A percentile compares a stretch with the other conserved stretches of the same genome.
phyloP scores from a whole-genome alignment of 306 rosid genomes.

The Inga leiocalycina region DNA sequence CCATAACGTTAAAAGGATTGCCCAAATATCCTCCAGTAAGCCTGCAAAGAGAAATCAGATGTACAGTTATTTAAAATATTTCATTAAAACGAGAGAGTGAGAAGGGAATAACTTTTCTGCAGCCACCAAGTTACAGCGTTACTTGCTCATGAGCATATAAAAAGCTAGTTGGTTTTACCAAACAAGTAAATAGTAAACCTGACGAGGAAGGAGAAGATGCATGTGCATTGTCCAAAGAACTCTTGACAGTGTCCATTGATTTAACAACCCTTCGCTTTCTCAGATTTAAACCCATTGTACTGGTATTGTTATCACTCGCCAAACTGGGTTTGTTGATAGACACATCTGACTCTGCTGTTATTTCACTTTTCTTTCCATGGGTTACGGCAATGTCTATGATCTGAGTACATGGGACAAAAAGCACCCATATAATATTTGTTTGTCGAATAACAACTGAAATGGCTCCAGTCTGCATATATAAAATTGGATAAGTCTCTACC shows the following conservation, averaged over 20 bases:
- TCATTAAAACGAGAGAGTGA: neutral
- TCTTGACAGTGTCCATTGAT: conserved; percentile 31
- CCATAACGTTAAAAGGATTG: conserved; percentile 49
- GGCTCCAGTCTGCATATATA: conserved; percentile 65
- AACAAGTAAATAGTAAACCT: conserved; percentile 53
- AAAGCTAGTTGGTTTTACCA: neutral
- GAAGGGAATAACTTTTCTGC: neutral
- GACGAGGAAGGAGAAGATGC: conserved; percentile 40
- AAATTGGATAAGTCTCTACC: conserved; percentile 33
- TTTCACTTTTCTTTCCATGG: conserved; percentile 35
- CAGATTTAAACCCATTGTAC: conserved; percentile 41
- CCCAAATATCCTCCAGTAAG: conserved; percentile 56
- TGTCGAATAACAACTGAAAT: conserved; percentile 81
- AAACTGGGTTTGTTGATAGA: conserved; percentile 27
- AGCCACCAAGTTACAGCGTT: neutral
- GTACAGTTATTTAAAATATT: neutral
- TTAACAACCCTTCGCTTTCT: conserved; percentile 58
- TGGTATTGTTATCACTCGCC: conserved; percentile 32
- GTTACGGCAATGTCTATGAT: conserved; percentile 58
- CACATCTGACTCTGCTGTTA: conserved; percentile 24
- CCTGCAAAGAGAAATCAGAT: conserved; percentile 52
- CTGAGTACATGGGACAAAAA: conserved; percentile 77
- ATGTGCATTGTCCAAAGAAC: conserved; percentile 22
- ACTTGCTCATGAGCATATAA: conserved; percentile 22
- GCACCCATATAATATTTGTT: conserved; percentile 87